Evolutionary conservation across 2,329 filamentous ascomycete genomes (phyloP), one percentile per base, ranked within the genome.

Genomic region (Penicillium sp.): DNA sequence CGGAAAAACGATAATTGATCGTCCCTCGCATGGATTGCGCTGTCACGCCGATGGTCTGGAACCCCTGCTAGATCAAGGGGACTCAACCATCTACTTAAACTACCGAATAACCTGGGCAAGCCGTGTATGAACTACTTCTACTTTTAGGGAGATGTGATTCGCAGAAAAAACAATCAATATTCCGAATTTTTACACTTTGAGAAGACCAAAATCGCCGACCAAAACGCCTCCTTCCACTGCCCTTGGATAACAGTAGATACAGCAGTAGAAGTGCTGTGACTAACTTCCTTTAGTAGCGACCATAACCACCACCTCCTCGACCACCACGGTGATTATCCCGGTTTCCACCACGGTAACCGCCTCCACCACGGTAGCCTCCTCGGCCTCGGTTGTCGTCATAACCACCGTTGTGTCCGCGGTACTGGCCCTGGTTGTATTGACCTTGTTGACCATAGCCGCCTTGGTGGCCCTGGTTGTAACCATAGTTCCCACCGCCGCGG

Each of bases 261-360:
- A 44, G 25, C 33, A 43, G 36, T n/a, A 13, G 18, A 20, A 38
- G 35, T 5, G 35, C 16, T 20, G 35, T 38, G 18, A 38, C 5
- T 20, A 3, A 20, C 35, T 52, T 51, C 33, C 46, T 42, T 40
- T 64, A 69, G 57, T 74, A 74, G 24, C 71, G 66, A 28, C 69
- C 69, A 57, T 74, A 73, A 50, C 72, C 70, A 54, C 71, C 70
- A 47, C 65, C 62, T 38, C 57, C 64, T 36, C 67, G 61, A n/a
- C 62, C 59, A 39, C 62, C 56, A 54, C 66, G 62, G 40, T 70
- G 60, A 48, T 67, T 58, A 36, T 62, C 52, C 9, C 27, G 27
- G 40, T 62, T 61, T 30, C 48, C 48, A 39, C 64, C 59, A 30
- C 57, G 55, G 43, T 61, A 55, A 18, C 63, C 56, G 42, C 63